Conservation (phyloP, 768 basidiomycete genomes). For the Lactarius akahatsu region DNA sequence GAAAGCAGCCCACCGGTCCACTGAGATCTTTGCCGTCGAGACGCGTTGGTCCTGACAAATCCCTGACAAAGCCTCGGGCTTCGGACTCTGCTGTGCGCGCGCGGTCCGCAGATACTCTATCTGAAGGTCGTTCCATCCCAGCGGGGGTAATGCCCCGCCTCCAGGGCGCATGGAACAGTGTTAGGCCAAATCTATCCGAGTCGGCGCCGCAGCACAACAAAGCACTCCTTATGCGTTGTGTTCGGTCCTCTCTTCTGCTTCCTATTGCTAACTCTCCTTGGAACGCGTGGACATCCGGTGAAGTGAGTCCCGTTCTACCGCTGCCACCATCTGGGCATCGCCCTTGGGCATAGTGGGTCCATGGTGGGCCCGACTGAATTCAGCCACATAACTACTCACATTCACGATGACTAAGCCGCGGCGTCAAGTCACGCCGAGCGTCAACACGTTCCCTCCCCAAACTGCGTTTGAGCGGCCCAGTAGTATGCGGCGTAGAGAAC, state of each 20-base stretch:
- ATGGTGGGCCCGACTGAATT: not conserved
- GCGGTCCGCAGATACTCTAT: not conserved
- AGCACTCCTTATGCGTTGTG: not conserved
- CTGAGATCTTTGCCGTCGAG: not conserved
- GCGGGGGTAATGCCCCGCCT: not conserved
- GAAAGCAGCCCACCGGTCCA: not conserved
- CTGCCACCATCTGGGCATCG: not conserved
- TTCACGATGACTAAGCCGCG: not conserved
- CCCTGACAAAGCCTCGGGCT: not conserved
- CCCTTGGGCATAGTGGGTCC: not conserved
- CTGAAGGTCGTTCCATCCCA: not conserved
- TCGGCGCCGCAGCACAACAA: not conserved
- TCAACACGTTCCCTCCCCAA: not conserved
- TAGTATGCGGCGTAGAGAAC: not conserved
- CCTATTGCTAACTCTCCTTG: not conserved
- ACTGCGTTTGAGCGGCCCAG: not conserved
- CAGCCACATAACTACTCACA: not conserved
- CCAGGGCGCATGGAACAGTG: slow-evolving; percentile 7
- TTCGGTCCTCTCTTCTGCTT: not conserved
- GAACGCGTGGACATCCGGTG: not conserved
- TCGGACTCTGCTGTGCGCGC: too few species aligned
- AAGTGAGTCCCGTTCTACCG: not conserved
- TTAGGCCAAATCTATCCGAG: not conserved
- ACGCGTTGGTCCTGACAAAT: not conserved
- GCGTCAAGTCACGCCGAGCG: not conserved